Evolutionary conservation across 129 eudicot species (phyloP).

Genomic region (Pseudognaphalium luteoalbum): DNA sequence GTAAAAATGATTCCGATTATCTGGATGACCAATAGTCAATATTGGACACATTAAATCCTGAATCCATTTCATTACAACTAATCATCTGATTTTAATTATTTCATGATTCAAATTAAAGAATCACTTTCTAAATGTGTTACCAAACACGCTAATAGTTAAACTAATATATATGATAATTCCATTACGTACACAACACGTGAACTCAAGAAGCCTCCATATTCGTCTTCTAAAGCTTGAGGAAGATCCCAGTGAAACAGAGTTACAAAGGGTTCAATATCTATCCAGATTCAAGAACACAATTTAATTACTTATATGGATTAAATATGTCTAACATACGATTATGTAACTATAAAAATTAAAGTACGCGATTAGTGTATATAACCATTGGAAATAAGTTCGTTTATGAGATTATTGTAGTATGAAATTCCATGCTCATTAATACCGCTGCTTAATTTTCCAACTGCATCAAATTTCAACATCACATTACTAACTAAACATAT

Average conservation of each 20-base stretch:
- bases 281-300: neutral
- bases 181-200: constrained; percentile 47
- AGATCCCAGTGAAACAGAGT: constrained; percentile 73
- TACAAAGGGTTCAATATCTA: constrained; percentile 58
- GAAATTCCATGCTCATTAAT: constrained; percentile 54
- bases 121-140: neutral
- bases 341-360: neutral
- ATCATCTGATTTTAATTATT: too few relatives aligned
- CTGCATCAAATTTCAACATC: constrained; percentile 30
- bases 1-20: too few relatives aligned
- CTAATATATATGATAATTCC: neutral
- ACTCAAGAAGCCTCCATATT: constrained; percentile 67
- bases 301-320: neutral
- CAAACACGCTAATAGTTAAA: neutral
- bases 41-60: too few relatives aligned
- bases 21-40: too few relatives aligned
- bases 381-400: constrained; percentile 48
- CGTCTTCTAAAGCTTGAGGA: constrained; percentile 69
- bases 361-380: neutral
- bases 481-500: neutral
- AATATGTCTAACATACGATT: neutral
- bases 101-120: too few relatives aligned
- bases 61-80: too few relatives aligned
- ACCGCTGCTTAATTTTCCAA: constrained; percentile 57
- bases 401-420: constrained; percentile 58